Evolutionary conservation across 768 basidiomycete species (phyloP).

Genomic region (Boletus reticuloceps): DNA sequence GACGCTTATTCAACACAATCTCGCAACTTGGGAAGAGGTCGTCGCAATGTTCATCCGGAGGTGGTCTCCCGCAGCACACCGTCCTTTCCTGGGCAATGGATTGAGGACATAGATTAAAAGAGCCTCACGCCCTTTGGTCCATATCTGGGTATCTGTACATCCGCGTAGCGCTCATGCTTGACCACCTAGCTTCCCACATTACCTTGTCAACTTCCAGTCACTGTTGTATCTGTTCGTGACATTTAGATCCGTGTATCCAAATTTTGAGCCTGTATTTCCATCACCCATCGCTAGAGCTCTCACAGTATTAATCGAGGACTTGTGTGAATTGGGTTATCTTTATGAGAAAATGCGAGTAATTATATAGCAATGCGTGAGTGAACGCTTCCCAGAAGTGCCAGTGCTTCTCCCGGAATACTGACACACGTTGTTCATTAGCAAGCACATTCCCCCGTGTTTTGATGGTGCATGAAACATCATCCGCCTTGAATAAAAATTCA

Average conservation of each 20-base stretch:
- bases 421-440: no score
- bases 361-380: background rate
- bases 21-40: slow-evolving; percentile 7
- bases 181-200: slow-evolving; percentile 3
- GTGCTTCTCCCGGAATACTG: background rate
- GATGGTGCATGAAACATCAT: background rate
- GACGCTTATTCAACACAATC: slow-evolving; percentile 12
- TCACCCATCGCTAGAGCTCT: background rate
- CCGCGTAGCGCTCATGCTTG: background rate
- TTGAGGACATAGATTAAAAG: slow-evolving; percentile 33
- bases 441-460: background rate
- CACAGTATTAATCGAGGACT: background rate
- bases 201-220: slow-evolving; percentile 6
- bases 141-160: background rate
- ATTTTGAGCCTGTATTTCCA: slow-evolving; percentile 4
- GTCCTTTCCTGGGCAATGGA: slow-evolving; percentile 34
- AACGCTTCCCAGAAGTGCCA: background rate
- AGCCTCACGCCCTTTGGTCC: background rate
- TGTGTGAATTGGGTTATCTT: background rate
- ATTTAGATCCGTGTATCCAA: slow-evolving; percentile 22
- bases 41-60: slow-evolving; percentile 9
- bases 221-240: slow-evolving; percentile 11
- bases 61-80: slow-evolving; percentile 14
- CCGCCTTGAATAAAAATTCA: no score
- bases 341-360: background rate